Evolutionary conservation across 345 rosid genomes (phyloP), one percentile per base, ranked within the genome.

Genomic region (Laguncularia racemosa): DNA sequence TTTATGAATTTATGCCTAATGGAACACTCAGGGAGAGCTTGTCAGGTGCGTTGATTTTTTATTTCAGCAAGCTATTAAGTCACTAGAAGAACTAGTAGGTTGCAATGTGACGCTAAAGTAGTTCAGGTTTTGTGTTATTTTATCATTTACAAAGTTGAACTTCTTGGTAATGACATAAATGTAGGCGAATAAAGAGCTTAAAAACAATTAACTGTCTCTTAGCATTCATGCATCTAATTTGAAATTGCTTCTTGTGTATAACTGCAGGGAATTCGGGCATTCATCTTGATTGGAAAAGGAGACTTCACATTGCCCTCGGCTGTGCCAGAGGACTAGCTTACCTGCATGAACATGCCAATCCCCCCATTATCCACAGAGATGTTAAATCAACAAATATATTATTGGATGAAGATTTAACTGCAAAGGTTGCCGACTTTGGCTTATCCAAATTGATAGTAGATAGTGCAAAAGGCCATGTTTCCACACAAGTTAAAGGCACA

Each of bases 1-100:
- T 85, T 43, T 93, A 93, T 48, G 99, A 93, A 65, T 89, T 46
- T 66, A 80, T 93, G 95, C 73, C 97, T 43, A 87, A 87, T 40
- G 96, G 99, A 66, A 81, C 91, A 47, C 85, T 93, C 1, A 74
- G 81, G 64, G 95, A 83, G 46, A 79, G 89, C 74, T 73, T 93
- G 62, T 72, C 89, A 33, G 96, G 99, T 89, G 72, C 4, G 18
- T 9, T 43, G 4, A 16, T 48, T 20, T 20, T n/a, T 54, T 7
- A 7, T 33, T 33, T 33, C 9, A 7, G 7, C 40, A 33, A 33
- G 11, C 40, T 33, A 23, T 23, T 6, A 23, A 23, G 28, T 23
- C 28, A 23, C 4, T 23, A 23, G 28, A 23, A 23, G 28, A 23
- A 23, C 28, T 23, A 23, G 28, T n/a, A n/a, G n/a, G n/a, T n/a